Evolutionary conservation across 2,329 filamentous ascomycete species (phyloP).

Genomic region (Gremmenia infestans): DNA sequence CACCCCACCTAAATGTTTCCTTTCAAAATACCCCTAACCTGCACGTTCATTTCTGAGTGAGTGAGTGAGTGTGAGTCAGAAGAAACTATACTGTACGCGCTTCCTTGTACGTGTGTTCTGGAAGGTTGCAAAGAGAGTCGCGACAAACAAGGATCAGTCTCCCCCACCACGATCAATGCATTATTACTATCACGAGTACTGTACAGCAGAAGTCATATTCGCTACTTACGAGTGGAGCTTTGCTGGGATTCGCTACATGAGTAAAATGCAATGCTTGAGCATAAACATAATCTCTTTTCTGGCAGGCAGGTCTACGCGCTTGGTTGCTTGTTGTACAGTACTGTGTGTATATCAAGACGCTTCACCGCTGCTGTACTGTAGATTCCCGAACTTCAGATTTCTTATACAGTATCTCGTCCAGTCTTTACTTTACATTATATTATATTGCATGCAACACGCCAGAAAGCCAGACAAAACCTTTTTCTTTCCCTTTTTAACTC

Average conservation of each 20-base stretch:
- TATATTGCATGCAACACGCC: neutral
- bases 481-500: neutral
- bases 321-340: neutral
- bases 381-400: neutral
- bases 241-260: neutral
- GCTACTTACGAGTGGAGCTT: neutral
- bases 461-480: neutral
- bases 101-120: slow-evolving; percentile 3
- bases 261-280: slow-evolving; percentile 10
- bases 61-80: slow-evolving; percentile 1
- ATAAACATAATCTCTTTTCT: neutral
- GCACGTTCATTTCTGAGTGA: neutral
- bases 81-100: neutral
- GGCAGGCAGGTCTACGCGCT: neutral
- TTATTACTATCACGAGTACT: neutral
- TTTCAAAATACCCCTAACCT: slow-evolving; percentile 1
- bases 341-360: neutral
- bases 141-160: slow-evolving; percentile 15
- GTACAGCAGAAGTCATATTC: neutral
- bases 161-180: slow-evolving; percentile 11
- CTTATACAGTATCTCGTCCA: neutral
- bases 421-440: neutral
- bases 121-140: neutral
- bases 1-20: slow-evolving; percentile 2
- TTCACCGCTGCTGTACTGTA: neutral